A percentile compares a stretch with the other conserved stretches of the same genome.
These are phyloP conservation scores for Rostrohypoxylon terebratum DNA, from an alignment of 495 filamentous ascomycete species.

Conservation along the genomic window DNA sequence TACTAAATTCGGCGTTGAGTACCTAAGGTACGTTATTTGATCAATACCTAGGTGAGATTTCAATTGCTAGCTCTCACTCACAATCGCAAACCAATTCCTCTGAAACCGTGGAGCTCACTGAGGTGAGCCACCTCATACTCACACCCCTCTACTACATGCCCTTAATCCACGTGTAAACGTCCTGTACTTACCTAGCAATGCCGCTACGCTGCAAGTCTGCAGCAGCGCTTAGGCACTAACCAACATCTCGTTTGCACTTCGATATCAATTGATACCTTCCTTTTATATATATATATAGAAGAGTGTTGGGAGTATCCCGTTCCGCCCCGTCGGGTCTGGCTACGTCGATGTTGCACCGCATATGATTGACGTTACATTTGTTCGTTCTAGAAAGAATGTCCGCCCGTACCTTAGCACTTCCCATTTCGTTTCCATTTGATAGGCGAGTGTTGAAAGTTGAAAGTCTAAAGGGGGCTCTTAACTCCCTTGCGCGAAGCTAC, in stretches of 20 bases:
- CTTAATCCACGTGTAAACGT: neutral
- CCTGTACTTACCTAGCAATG: neutral
- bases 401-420: neutral
- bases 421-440: no score
- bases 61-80: neutral
- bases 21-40: no score
- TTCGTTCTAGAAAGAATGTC: slow-evolving; percentile 3
- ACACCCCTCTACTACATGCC: neutral
- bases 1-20: no score
- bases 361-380: neutral
- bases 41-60: no score
- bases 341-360: slow-evolving; percentile 5
- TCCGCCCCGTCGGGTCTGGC: slow-evolving; percentile 2
- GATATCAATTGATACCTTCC: neutral
- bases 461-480: neutral
- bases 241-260: neutral
- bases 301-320: slow-evolving; percentile 6
- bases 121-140: neutral
- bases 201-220: neutral
- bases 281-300: neutral
- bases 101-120: neutral
- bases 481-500: slow-evolving; percentile 1
- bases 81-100: neutral
- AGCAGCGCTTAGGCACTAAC: neutral
- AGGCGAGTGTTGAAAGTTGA: neutral